Evolutionary conservation across 768 basidiomycete genomes (phyloP).

Genomic region (Favolaschia claudopus): DNA sequence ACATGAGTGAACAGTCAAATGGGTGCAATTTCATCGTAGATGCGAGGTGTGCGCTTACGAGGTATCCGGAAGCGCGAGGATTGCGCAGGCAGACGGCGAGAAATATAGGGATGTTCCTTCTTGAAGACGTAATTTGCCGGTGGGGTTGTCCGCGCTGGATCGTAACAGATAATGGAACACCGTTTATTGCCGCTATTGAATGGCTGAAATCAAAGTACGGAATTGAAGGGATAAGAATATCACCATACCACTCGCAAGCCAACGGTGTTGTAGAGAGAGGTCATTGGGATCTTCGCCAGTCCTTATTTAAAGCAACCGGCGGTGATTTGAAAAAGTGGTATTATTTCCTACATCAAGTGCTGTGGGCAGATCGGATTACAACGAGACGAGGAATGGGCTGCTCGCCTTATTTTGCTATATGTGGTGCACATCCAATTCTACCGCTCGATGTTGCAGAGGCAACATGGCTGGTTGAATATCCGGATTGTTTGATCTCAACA

Average conservation of each 20-base stretch:
- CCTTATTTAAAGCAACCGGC: constrained; percentile 27
- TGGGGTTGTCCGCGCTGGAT: constrained; percentile 47
- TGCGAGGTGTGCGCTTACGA: constrained; percentile 30
- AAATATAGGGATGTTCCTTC: constrained; percentile 34
- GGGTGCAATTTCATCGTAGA: constrained; percentile 36
- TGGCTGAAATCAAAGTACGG: constrained; percentile 32
- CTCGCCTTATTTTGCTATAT: constrained; percentile 30
- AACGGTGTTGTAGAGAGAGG: constrained; percentile 46
- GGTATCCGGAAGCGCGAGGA: constrained; percentile 31
- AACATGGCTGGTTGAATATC: constrained; percentile 34
- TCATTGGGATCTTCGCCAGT: constrained; percentile 38
- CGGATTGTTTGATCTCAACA: constrained; percentile 8
- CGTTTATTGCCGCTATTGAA: constrained; percentile 34
- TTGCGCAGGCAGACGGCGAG: constrained; percentile 30
- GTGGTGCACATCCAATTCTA: constrained; percentile 29
- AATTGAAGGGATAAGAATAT: constrained; percentile 49
- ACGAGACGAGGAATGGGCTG: constrained; percentile 22
- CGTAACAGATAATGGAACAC: constrained; percentile 45
- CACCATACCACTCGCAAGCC: constrained; percentile 48
- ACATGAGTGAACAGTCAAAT: constrained; percentile 26
- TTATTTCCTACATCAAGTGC: constrained; percentile 14
- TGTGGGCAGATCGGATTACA: constrained; percentile 33
- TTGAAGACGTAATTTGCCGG: constrained; percentile 40
- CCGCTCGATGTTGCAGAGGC: constrained; percentile 36
- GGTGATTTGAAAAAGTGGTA: constrained; percentile 34